phyloP scores from a whole-genome alignment of 371 early-diverging fungal species.

The Syncephalis fuscata region DNA sequence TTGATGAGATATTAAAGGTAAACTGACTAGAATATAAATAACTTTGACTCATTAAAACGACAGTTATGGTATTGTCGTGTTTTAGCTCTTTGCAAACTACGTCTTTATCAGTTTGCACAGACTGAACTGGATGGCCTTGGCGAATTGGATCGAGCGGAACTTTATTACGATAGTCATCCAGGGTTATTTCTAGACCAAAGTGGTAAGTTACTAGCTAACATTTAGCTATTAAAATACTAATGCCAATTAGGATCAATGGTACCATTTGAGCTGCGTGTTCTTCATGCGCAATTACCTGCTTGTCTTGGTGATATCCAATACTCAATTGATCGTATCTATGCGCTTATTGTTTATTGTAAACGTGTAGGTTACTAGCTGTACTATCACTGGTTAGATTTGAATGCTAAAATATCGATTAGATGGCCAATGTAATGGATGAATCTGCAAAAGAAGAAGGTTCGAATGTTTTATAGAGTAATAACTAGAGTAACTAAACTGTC shows the following conservation, averaged over 20 bases:
- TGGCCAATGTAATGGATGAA: background rate
- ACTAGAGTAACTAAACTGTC: background rate
- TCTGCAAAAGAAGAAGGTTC: background rate
- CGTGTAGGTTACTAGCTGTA: constrained; percentile 11
- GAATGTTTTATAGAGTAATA: background rate
- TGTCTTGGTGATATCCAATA: constrained; percentile 23
- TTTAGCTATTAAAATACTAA: background rate
- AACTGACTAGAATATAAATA: no score
- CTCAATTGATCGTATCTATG: constrained; percentile 27
- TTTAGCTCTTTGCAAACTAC: constrained; percentile 27
- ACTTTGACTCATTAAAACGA: no score
- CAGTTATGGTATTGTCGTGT: constrained; percentile 37
- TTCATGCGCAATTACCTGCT: constrained; percentile 29
- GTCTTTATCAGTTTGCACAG: constrained; percentile 33
- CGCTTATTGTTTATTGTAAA: constrained; percentile 29
- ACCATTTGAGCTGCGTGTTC: constrained; percentile 31
- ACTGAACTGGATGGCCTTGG: constrained; percentile 41
- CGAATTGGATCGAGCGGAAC: constrained; percentile 25
- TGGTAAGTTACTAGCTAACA: constrained; percentile 4
- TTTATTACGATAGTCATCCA: constrained; percentile 21
- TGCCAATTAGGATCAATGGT: constrained; percentile 18
- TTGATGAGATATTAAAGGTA: background rate
- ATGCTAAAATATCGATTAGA: background rate
- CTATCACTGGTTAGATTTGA: background rate
- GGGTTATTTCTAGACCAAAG: constrained; percentile 6